A percentile compares a stretch with the other conserved stretches of the same genome.
phyloP scores from a whole-genome alignment of 2,329 filamentous ascomycete genomes.

The Arthrinium puccinioides region DNA sequence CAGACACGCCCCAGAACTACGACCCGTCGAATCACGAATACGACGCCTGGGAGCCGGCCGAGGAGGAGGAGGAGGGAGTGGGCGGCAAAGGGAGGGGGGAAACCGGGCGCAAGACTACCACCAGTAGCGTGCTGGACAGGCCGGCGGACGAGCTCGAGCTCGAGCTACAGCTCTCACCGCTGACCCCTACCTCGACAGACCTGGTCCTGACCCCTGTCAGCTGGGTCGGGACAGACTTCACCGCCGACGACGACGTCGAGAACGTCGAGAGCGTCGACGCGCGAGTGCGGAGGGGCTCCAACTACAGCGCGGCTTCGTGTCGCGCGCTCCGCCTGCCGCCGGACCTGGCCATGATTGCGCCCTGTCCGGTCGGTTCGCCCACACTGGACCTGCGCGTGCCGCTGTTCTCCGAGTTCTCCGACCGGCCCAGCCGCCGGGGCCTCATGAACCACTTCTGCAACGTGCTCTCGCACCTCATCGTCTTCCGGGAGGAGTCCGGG shows the following conservation, averaged over 20 bases:
- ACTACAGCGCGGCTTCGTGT: conserved; percentile 9
- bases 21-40: conserved; percentile 4
- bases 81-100: not conserved
- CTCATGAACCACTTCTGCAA: conserved; percentile 58
- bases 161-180: conserved; percentile 6
- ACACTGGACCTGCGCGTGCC: conserved; percentile 45
- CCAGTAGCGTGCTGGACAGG: conserved; percentile 10
- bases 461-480: conserved; percentile 56
- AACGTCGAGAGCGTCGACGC: conserved; percentile 9
- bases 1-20: too few species aligned
- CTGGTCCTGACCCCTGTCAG: conserved; percentile 23
- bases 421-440: conserved; percentile 43
- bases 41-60: conserved; percentile 13
- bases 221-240: conserved; percentile 23
- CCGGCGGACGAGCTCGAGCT: not conserved
- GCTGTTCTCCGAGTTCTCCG: conserved; percentile 49
- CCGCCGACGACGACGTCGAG: conserved; percentile 8
- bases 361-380: conserved; percentile 29
- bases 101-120: conserved; percentile 11
- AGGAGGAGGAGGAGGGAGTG: conserved; percentile 2
- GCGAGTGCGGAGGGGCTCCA: conserved; percentile 14
- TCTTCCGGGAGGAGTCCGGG: conserved; percentile 54
- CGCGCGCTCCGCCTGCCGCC: conserved; percentile 21
- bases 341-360: conserved; percentile 33
- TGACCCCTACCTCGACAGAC: conserved; percentile 8